A percentile compares a stretch with the other conserved stretches of the same genome.
Conservation (phyloP, 1,139 yeast genomes). For the Yamadazyma dendronema region DNA sequence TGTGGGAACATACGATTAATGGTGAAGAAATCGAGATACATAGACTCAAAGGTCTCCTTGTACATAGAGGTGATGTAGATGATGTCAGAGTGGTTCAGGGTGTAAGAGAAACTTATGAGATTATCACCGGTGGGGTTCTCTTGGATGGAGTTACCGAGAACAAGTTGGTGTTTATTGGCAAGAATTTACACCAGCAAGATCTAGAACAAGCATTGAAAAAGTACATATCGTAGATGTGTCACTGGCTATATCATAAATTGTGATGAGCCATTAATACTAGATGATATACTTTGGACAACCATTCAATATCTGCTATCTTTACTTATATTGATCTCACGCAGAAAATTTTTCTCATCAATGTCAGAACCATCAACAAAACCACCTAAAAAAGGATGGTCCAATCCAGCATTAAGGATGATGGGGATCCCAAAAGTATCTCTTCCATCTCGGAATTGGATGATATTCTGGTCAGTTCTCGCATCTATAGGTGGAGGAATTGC, state of each 20-base stretch:
- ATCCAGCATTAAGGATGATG: conserved; percentile 87
- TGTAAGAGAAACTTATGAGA: conserved; percentile 87
- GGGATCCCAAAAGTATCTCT: conserved; percentile 76
- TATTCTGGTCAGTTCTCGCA: conserved; percentile 76
- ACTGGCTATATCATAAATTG: no score
- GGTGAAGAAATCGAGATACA: conserved; percentile 63
- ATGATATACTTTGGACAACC: no score
- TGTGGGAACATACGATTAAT: conserved; percentile 61
- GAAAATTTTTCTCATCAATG: no score
- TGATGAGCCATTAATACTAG: no score
- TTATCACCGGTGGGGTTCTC: conserved; percentile 51
- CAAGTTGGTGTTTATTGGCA: conserved; percentile 84
- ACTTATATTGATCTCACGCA: no score
- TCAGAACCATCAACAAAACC: no score
- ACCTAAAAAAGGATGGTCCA: conserved; percentile 56
- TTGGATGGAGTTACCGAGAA: conserved; percentile 37
- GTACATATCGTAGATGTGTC: no score
- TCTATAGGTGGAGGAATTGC: conserved; percentile 67
- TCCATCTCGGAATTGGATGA: conserved; percentile 92
- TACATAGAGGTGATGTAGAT: conserved; percentile 17
- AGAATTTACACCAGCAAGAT: conserved; percentile 42
- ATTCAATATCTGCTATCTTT: no score
- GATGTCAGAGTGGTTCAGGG: conserved; percentile 80
- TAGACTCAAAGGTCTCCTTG: conserved; percentile 75
- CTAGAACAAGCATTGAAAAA: conserved; percentile 13